A percentile compares a stretch with the other conserved stretches of the same genome.
Conservation (phyloP, 257 asterid genomes). For the Voacanga thouarsii region DNA sequence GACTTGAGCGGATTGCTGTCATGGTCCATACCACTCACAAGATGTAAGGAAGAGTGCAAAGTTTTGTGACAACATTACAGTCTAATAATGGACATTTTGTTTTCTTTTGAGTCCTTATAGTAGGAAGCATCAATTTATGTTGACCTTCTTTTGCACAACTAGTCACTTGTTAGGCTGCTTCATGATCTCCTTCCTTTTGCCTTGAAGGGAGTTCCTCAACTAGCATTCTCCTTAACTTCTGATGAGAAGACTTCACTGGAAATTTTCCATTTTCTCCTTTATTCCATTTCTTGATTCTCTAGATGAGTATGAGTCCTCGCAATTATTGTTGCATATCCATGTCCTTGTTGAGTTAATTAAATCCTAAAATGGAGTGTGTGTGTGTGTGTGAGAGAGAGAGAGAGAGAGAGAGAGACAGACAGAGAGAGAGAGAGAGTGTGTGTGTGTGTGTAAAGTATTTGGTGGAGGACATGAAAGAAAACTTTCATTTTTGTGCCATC, state of each 20-base stretch:
- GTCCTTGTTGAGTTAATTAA: background rate
- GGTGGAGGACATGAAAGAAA: background rate
- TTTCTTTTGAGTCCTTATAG: background rate
- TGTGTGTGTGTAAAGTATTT: too few species aligned
- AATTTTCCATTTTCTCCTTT: background rate
- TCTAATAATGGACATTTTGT: background rate
- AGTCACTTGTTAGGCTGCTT: background rate
- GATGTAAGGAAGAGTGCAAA: background rate
- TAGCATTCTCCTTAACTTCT: too few species aligned
- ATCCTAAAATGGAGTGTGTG: background rate
- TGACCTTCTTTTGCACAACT: background rate
- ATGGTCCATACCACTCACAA: background rate
- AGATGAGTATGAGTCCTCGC: background rate
- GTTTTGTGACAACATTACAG: background rate
- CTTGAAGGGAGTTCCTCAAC: too few species aligned
- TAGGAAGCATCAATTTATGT: background rate
- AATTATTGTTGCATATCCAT: background rate
- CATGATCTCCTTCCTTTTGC: background rate
- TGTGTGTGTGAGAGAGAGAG: too few species aligned
- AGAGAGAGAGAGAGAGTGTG: too few species aligned
- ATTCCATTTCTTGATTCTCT: background rate
- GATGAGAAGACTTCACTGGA: too few species aligned
- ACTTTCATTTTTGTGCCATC: background rate
- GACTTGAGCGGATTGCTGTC: background rate
- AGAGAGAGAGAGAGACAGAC: too few species aligned